phyloP scores from a whole-genome alignment of 1,139 yeast species.

The Magnusiomyces fungicola region DNA sequence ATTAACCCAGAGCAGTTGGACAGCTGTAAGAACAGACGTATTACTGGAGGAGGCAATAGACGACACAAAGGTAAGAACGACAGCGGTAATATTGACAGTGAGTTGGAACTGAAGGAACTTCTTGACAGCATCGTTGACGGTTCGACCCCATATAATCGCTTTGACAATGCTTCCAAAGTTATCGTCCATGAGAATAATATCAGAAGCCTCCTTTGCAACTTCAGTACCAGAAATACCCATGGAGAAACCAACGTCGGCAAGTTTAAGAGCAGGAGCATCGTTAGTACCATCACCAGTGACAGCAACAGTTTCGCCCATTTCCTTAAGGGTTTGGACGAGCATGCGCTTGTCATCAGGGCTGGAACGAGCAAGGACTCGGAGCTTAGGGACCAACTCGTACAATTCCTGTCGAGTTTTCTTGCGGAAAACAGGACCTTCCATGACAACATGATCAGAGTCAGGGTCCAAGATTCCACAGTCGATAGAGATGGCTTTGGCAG shows the following conservation, averaged over 20 bases:
- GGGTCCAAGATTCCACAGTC: slow-evolving; percentile 68
- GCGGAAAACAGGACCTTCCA: slow-evolving; percentile 93
- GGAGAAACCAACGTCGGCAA: slow-evolving; percentile 79
- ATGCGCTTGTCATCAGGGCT: slow-evolving; percentile 92
- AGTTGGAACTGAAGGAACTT: slow-evolving; percentile 93
- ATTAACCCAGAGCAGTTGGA: slow-evolving; percentile 94
- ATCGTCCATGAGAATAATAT: slow-evolving; percentile 82
- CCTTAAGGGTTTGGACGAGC: slow-evolving; percentile 73
- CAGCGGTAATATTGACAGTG: slow-evolving; percentile 95
- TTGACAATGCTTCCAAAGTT: slow-evolving; percentile 91
- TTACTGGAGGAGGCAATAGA: slow-evolving; percentile 80
- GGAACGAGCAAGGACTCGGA: slow-evolving; percentile 85
- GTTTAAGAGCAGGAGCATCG: slow-evolving; percentile 62
- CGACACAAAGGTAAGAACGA: slow-evolving; percentile 83
- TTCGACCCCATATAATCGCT: slow-evolving; percentile 99
- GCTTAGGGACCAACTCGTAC: slow-evolving; percentile 52
- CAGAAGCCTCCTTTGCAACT: slow-evolving; percentile 76
- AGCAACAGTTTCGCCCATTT: slow-evolving; percentile 88
- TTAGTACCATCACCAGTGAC: slow-evolving; percentile 98
- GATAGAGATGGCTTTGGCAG: slow-evolving; percentile 85
- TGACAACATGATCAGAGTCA: slow-evolving; percentile 47
- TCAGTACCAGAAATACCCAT: slow-evolving; percentile 80
- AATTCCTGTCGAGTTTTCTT: slow-evolving; percentile 55
- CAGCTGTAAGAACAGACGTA: slow-evolving; percentile 88
- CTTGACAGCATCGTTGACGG: slow-evolving; percentile 89